Evolutionary conservation across 2,329 filamentous ascomycete genomes (phyloP).

Genomic region (Elsinoe australis): DNA sequence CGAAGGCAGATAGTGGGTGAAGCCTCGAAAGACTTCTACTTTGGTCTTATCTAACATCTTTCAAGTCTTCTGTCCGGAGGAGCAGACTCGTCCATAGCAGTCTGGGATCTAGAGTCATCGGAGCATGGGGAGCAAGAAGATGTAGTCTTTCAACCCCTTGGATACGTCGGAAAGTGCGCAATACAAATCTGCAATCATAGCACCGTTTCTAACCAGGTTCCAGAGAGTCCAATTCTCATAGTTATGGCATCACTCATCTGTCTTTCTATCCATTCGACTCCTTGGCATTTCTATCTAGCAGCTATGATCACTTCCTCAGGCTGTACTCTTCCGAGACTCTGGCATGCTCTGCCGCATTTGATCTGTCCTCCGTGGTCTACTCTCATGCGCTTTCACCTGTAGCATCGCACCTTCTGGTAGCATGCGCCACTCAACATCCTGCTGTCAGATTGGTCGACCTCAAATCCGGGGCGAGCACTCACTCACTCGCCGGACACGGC

Average conservation of each 20-base stretch:
- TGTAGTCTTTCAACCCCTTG: constrained; percentile 39
- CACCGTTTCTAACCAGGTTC: too few relatives aligned
- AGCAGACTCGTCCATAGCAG: constrained; percentile 70
- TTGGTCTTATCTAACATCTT: background rate
- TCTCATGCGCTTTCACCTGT: constrained; percentile 71
- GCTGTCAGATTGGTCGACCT: constrained; percentile 79
- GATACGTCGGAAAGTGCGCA: constrained; percentile 28
- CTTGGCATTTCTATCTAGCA: constrained; percentile 66
- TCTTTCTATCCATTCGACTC: constrained; percentile 74
- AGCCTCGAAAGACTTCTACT: background rate
- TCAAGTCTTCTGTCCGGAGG: constrained; percentile 72
- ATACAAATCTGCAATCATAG: too few relatives aligned
- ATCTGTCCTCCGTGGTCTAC: constrained; percentile 61
- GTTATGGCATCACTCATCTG: constrained; percentile 66
- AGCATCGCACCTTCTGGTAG: constrained; percentile 67
- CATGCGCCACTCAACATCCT: constrained; percentile 80
- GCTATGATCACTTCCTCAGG: constrained; percentile 70
- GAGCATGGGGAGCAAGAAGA: constrained; percentile 21
- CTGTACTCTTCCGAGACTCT: constrained; percentile 62
- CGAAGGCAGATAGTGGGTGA: constrained; percentile 61
- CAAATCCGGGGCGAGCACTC: constrained; percentile 63
- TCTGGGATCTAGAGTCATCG: constrained; percentile 75
- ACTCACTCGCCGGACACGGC: constrained; percentile 44
- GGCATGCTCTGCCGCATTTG: constrained; percentile 56
- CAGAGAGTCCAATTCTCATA: constrained; percentile 44